These are phyloP conservation scores for Podosphaera aphanis DNA, from an alignment of 2,329 filamentous ascomycete species.

Conservation along the genomic window DNA sequence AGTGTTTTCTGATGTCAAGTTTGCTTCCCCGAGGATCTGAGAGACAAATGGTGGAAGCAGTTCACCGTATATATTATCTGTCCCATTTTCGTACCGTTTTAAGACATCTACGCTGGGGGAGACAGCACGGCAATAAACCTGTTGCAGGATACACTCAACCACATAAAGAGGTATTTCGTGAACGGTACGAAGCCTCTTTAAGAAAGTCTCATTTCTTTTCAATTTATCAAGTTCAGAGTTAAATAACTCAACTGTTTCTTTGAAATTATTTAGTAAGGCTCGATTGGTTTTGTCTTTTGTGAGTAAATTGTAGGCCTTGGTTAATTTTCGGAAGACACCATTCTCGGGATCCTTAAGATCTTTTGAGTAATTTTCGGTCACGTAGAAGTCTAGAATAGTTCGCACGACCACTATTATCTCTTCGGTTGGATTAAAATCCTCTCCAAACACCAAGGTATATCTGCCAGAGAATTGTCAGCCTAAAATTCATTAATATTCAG, in stretches of 20 bases:
- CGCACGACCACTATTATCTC: slow-evolving; percentile 50
- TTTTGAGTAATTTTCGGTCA: slow-evolving; percentile 43
- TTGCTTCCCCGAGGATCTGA: slow-evolving; percentile 52
- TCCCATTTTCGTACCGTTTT: slow-evolving; percentile 67
- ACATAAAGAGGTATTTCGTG: slow-evolving; percentile 48
- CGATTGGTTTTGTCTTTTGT: slow-evolving; percentile 29
- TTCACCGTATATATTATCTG: slow-evolving; percentile 88
- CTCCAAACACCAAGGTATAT: slow-evolving; percentile 55
- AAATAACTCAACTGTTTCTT: slow-evolving; percentile 49
- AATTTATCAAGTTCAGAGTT: slow-evolving; percentile 46
- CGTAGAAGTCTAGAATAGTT: slow-evolving; percentile 51
- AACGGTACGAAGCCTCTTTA: slow-evolving; percentile 43
- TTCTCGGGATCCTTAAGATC: slow-evolving; percentile 47
- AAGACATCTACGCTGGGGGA: slow-evolving; percentile 70
- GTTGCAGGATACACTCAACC: slow-evolving; percentile 59
- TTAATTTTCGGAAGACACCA: slow-evolving; percentile 55
- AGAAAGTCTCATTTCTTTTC: slow-evolving; percentile 46
- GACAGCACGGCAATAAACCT: slow-evolving; percentile 81
- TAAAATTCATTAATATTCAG: background rate
- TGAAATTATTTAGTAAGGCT: slow-evolving; percentile 42
- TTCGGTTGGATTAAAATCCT: slow-evolving; percentile 55
- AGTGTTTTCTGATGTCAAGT: slow-evolving; percentile 58
- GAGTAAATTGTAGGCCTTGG: slow-evolving; percentile 29
- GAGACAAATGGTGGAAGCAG: slow-evolving; percentile 66
- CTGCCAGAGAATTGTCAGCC: slow-evolving; percentile 17